Evolutionary conservation across 1,284 basidiomycete species (phyloP).

Genomic region (Afroboletus lepidellus): DNA sequence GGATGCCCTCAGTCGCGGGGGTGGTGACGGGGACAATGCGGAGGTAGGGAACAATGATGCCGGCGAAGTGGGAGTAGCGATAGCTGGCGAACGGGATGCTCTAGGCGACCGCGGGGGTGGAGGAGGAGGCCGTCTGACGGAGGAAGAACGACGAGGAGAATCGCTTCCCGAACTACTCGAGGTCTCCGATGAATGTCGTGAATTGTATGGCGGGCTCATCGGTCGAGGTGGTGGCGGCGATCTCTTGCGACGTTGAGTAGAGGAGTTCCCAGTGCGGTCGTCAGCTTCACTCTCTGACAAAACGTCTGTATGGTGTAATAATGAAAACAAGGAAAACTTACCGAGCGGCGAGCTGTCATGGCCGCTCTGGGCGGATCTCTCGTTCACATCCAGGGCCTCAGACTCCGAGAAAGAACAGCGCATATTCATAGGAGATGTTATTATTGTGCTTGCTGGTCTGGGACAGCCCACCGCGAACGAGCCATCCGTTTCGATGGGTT

Average conservation of each 20-base stretch:
- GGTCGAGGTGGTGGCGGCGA: constrained; percentile 4
- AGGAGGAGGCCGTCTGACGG: constrained; percentile 12
- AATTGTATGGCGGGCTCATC: background rate
- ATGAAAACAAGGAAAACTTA: background rate
- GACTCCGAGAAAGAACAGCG: background rate
- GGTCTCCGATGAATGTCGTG: background rate
- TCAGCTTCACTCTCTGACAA: constrained; percentile 5
- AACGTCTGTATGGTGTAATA: background rate
- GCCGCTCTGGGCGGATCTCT: background rate
- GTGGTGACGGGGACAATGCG: background rate
- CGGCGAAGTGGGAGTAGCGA: background rate
- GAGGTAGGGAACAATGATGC: background rate
- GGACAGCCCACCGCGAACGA: background rate
- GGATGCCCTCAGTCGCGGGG: background rate
- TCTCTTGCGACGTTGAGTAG: background rate
- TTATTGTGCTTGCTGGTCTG: background rate
- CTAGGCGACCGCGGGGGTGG: constrained; percentile 7
- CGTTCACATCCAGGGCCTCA: background rate
- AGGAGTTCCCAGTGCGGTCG: background rate
- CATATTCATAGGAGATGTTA: constrained; percentile 1
- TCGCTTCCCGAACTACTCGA: background rate
- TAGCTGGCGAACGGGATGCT: background rate
- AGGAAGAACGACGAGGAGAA: background rate
- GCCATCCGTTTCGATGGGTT: background rate
- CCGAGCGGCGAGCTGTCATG: background rate